Percentiles rank a stretch among this genome's conserved stretches.
Conservation (phyloP, 495 filamentous ascomycete genomes). For the Trichocladium antarcticum region DNA sequence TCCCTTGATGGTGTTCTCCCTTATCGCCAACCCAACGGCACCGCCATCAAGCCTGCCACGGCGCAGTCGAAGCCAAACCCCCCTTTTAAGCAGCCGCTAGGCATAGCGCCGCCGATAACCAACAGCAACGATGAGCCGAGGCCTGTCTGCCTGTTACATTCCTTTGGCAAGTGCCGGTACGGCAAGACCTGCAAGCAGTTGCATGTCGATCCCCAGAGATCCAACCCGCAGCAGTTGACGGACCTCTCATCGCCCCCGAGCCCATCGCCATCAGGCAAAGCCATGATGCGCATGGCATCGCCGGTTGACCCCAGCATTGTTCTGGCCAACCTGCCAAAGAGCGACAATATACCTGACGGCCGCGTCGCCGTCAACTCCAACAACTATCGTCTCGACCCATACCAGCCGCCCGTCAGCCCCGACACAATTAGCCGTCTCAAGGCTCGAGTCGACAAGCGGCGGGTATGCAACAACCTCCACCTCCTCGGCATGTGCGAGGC, state of each 20-base stretch:
- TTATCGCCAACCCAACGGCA: neutral
- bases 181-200: constrained; percentile 8
- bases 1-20: constrained; percentile 12
- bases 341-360: neutral
- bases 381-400: constrained; percentile 6
- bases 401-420: neutral
- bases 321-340: neutral
- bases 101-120: neutral
- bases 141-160: neutral
- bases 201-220: neutral
- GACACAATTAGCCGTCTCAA: neutral
- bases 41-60: neutral
- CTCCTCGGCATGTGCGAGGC: neutral
- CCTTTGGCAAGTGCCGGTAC: constrained; percentile 3
- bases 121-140: neutral
- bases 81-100: neutral
- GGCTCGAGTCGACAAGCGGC: constrained; percentile 3
- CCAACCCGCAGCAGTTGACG: no score
- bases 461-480: constrained; percentile 10
- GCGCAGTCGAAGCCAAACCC: neutral
- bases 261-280: neutral
- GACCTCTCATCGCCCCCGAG: neutral
- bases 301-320: neutral
- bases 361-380: neutral
- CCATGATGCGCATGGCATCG: no score